phyloP scores from a whole-genome alignment of 805 yeast genomes.

The Candida anglica region DNA sequence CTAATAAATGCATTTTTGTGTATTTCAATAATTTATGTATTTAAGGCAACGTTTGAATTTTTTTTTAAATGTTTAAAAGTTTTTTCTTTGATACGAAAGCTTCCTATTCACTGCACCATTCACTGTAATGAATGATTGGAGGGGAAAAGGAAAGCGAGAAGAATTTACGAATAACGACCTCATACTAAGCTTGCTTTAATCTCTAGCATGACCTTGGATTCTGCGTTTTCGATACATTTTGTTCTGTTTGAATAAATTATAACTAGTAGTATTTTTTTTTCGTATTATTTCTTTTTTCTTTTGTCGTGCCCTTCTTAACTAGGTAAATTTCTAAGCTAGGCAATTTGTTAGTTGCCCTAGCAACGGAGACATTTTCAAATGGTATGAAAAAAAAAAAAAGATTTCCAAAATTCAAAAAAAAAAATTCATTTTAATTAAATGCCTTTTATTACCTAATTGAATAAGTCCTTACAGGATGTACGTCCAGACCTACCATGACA shows the following conservation, averaged over 20 bases:
- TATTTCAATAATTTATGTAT: no score
- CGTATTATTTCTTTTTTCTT: background rate
- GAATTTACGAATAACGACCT: slow-evolving; percentile 26
- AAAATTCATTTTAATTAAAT: no score
- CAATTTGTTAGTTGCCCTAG: no score
- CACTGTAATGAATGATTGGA: slow-evolving; percentile 29
- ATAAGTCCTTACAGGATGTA: no score
- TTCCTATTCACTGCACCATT: slow-evolving; percentile 40
- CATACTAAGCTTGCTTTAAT: slow-evolving; percentile 26
- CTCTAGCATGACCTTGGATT: slow-evolving; percentile 23
- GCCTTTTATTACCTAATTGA: no score
- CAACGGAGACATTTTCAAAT: background rate
- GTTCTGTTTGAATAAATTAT: background rate
- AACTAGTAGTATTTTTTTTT: background rate
- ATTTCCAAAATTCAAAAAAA: no score
- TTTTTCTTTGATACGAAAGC: slow-evolving; percentile 33
- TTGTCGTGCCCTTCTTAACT: background rate
- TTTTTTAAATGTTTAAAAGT: slow-evolving; percentile 6
- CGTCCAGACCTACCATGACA: no score
- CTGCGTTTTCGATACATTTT: slow-evolving; percentile 36
- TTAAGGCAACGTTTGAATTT: slow-evolving; percentile 2
- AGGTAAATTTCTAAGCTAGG: no score
- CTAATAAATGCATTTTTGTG: slow-evolving; percentile 1
- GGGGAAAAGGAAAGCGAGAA: slow-evolving; percentile 37
- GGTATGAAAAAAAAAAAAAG: background rate